phyloP scores from a whole-genome alignment of 1,139 yeast genomes.

The Yamadazyma dendronema region DNA sequence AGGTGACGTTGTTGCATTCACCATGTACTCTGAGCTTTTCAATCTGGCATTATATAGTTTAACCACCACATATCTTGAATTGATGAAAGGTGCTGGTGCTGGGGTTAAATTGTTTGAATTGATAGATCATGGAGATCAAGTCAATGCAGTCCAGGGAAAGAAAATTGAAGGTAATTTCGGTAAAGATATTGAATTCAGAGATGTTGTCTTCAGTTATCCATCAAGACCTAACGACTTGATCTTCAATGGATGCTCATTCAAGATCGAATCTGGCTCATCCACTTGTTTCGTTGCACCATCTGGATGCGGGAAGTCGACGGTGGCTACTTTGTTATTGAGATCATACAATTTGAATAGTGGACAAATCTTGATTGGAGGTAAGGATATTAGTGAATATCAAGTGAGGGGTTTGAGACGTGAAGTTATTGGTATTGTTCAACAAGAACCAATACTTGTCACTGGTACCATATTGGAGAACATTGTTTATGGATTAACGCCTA shows the following conservation, averaged over 20 bases:
- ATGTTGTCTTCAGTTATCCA: conserved; percentile 81
- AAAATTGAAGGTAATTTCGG: conserved; percentile 35
- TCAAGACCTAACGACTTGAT: conserved; percentile 76
- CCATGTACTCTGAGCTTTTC: conserved; percentile 50
- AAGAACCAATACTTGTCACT: conserved; percentile 79
- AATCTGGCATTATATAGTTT: conserved; percentile 50
- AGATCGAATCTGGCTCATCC: conserved; percentile 67
- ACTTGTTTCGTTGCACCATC: conserved; percentile 91
- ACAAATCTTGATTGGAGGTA: conserved; percentile 62
- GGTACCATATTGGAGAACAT: conserved; percentile 80
- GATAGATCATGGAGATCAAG: conserved; percentile 43
- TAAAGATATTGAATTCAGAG: conserved; percentile 62
- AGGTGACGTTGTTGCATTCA: conserved; percentile 48
- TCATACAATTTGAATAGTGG: conserved; percentile 63
- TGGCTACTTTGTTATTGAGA: conserved; percentile 69
- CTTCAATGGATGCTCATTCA: conserved; percentile 61
- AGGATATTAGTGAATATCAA: conserved; percentile 60
- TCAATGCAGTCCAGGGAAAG: conserved; percentile 42
- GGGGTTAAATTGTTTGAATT: conserved; percentile 48
- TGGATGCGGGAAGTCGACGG: conserved; percentile 89
- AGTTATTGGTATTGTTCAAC: conserved; percentile 79
- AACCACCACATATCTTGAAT: conserved; percentile 51
- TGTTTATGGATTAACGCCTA: conserved; percentile 65
- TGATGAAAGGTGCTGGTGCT: conserved; percentile 58
- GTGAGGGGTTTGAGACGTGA: conserved; percentile 69